A percentile compares a stretch with the other conserved stretches of the same genome.
These are phyloP conservation scores for Dothideomycetes sp. DNA, from an alignment of 2,329 filamentous ascomycete genomes.

Conservation along the genomic window DNA sequence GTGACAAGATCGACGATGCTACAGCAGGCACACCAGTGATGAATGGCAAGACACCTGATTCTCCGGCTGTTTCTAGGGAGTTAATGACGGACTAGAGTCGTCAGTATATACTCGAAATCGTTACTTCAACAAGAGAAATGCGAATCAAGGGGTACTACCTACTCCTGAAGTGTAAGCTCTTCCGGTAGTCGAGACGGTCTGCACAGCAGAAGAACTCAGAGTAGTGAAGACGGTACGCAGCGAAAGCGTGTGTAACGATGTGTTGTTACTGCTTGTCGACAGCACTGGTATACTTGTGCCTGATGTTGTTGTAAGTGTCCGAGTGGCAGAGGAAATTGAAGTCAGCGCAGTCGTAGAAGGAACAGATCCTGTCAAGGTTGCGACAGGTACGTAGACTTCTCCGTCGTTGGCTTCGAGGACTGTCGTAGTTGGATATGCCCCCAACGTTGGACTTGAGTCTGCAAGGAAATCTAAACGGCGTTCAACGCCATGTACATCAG, in stretches of 20 bases:
- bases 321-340: neutral
- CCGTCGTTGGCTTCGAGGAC: neutral
- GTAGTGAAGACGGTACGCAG: constrained; percentile 14
- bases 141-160: neutral
- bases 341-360: neutral
- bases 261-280: constrained; percentile 2
- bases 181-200: constrained; percentile 14
- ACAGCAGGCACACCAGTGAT: constrained; percentile 12
- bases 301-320: neutral
- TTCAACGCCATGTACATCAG: neutral
- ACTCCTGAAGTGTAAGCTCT: constrained; percentile 7
- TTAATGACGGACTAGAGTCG: constrained; percentile 7
- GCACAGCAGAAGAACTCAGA: constrained; percentile 18
- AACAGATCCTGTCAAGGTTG: neutral
- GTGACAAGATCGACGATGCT: constrained; percentile 17
- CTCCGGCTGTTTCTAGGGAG: constrained; percentile 16
- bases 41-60: constrained; percentile 19
- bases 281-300: constrained; percentile 2
- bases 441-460: neutral
- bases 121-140: neutral
- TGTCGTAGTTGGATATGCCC: neutral
- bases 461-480: too few species aligned
- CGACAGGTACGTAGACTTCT: neutral
- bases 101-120: neutral
- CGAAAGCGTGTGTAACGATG: constrained; percentile 1